These are phyloP conservation scores for Teunomyces cretensis DNA, from an alignment of 805 yeast species.

Conservation along the genomic window DNA sequence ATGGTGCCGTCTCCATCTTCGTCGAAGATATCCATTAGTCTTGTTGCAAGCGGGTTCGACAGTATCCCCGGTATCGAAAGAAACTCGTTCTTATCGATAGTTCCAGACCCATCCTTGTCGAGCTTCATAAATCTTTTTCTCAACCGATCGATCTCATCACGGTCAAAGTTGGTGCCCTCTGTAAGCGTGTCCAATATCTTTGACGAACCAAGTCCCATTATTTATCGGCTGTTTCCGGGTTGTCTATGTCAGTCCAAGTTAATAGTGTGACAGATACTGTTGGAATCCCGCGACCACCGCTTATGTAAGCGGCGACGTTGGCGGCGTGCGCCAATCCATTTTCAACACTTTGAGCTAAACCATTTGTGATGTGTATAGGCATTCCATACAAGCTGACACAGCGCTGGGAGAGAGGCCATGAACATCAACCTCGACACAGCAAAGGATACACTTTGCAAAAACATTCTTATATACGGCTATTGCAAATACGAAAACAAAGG, in stretches of 20 bases:
- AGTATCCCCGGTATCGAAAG: conserved; percentile 90
- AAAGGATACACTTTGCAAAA: conserved; percentile 77
- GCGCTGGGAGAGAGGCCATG: conserved; percentile 11
- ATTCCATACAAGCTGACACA: not conserved
- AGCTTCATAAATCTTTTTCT: conserved; percentile 92
- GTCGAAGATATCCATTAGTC: conserved; percentile 93
- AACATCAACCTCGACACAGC: conserved; percentile 55
- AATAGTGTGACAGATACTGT: no score
- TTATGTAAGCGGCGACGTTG: not conserved
- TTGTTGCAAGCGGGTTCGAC: conserved; percentile 81
- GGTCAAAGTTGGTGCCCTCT: conserved; percentile 82
- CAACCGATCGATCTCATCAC: conserved; percentile 87
- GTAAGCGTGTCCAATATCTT: conserved; percentile 64
- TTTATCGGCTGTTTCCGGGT: not conserved
- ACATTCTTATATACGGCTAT: conserved; percentile 80
- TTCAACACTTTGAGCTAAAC: not conserved
- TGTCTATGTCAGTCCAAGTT: not conserved
- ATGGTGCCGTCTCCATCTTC: conserved; percentile 89
- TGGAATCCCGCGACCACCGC: not conserved
- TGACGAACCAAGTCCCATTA: conserved; percentile 64
- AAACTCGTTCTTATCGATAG: conserved; percentile 88
- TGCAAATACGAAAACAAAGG: conserved; percentile 88
- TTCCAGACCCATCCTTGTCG: conserved; percentile 90
- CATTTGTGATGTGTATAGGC: not conserved
- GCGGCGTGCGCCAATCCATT: not conserved